Conservation (phyloP, 805 yeast genomes). For the Torulaspora quercuum region DNA sequence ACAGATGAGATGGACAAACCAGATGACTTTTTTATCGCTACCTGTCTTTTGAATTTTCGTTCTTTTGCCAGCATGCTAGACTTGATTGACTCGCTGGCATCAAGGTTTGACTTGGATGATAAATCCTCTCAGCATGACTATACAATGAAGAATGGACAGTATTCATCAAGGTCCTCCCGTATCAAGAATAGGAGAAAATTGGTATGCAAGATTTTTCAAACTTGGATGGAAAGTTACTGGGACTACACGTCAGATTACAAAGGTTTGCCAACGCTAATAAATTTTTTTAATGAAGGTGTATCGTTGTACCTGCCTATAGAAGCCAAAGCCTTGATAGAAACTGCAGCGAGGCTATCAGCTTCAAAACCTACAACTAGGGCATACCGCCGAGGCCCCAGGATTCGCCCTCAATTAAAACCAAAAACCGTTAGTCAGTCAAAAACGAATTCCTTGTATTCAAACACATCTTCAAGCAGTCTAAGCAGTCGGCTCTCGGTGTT, state of each 20-base stretch:
- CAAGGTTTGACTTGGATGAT: constrained; percentile 56
- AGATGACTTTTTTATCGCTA: constrained; percentile 62
- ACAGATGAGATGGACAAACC: constrained; percentile 65
- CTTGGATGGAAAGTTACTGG: constrained; percentile 94
- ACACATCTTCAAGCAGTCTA: constrained; percentile 30
- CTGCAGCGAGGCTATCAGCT: constrained; percentile 58
- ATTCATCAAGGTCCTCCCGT: constrained; percentile 43
- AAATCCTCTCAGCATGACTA: constrained; percentile 34
- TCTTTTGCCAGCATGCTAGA: constrained; percentile 65
- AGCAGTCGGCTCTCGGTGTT: constrained; percentile 31
- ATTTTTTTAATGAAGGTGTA: constrained; percentile 77
- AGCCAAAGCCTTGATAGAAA: constrained; percentile 55
- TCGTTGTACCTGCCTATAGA: constrained; percentile 61
- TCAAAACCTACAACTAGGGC: constrained; percentile 16
- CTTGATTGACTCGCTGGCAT: constrained; percentile 62
- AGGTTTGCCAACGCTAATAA: constrained; percentile 64
- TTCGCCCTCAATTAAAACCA: constrained; percentile 48
- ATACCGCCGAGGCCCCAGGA: constrained; percentile 5
- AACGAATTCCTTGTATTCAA: constrained; percentile 37
- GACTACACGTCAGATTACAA: constrained; percentile 56
- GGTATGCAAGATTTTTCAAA: constrained; percentile 64
- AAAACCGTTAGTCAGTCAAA: constrained; percentile 42
- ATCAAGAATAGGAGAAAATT: constrained; percentile 60
- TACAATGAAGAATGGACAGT: constrained; percentile 37
- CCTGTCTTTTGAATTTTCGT: constrained; percentile 75